Evolutionary conservation across 208 protist species (phyloP).

Genomic region (Jaenimonas drosophilae): DNA sequence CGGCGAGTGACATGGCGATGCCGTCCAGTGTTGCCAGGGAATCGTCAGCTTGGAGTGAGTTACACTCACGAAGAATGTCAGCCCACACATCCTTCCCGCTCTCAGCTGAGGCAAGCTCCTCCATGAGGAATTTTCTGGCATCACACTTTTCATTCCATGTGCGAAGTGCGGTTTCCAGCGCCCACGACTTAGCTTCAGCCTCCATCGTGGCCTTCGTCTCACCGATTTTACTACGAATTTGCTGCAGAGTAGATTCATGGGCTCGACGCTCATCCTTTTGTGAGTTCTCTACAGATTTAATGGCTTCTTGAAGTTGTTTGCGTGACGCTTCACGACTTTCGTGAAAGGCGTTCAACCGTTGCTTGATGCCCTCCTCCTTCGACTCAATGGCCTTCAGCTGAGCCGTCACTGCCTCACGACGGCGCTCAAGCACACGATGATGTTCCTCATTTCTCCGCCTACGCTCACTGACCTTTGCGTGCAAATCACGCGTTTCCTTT

Average conservation of each 20-base stretch:
- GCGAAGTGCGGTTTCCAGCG: constrained; percentile 51
- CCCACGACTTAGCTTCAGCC: constrained; percentile 72
- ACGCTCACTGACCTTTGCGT: constrained; percentile 60
- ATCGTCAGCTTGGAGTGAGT: constrained; percentile 11
- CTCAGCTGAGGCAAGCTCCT: constrained; percentile 49
- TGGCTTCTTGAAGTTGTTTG: constrained; percentile 26
- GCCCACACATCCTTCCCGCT: constrained; percentile 55
- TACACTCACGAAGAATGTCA: constrained; percentile 57
- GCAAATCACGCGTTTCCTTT: constrained; percentile 40
- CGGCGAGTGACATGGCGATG: no score
- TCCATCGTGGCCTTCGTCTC: constrained; percentile 35
- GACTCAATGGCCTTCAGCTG: constrained; percentile 33
- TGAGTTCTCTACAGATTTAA: constrained; percentile 37
- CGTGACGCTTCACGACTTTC: constrained; percentile 31
- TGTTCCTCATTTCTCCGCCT: constrained; percentile 62
- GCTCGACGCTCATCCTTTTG: constrained; percentile 30
- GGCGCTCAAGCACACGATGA: constrained; percentile 31
- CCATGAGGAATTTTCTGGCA: constrained; percentile 32
- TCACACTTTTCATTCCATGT: constrained; percentile 58
- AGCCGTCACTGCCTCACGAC: constrained; percentile 21
- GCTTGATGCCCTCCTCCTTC: constrained; percentile 33
- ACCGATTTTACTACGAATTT: constrained; percentile 29
- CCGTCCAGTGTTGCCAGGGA: no score
- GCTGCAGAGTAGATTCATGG: constrained; percentile 29
- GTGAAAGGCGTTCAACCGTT: constrained; percentile 36